phyloP scores from a whole-genome alignment of 805 yeast genomes.

The Metschnikowia aberdeeniae region DNA sequence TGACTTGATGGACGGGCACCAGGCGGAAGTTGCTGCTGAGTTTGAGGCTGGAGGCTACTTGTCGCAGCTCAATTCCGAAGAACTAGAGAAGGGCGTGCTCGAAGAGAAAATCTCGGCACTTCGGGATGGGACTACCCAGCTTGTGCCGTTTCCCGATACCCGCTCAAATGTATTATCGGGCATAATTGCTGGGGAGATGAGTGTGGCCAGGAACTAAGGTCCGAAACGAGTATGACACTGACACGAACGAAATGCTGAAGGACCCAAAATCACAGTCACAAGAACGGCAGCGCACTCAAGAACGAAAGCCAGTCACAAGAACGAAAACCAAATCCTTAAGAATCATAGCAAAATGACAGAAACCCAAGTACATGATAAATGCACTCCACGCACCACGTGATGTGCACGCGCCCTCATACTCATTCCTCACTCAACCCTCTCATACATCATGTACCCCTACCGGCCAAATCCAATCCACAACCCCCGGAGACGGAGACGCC shows the following conservation, averaged over 20 bases:
- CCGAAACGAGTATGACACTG: too few species aligned
- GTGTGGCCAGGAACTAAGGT: too few species aligned
- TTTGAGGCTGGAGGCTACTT: slow-evolving; percentile 13
- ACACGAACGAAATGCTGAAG: too few species aligned
- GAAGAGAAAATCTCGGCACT: slow-evolving; percentile 6
- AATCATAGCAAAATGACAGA: too few species aligned
- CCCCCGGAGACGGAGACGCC: slow-evolving; percentile 24
- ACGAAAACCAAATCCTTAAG: too few species aligned
- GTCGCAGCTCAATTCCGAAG: slow-evolving; percentile 4
- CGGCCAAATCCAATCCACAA: slow-evolving; percentile 7
- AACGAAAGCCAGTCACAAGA: too few species aligned
- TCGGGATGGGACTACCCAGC: slow-evolving; percentile 6
- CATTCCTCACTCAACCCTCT: not conserved
- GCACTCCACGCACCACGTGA: too few species aligned
- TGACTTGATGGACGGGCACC: slow-evolving; percentile 44
- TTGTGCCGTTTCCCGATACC: slow-evolving; percentile 10
- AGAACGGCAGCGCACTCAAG: too few species aligned
- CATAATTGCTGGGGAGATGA: slow-evolving; percentile 10
- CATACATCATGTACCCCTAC: slow-evolving; percentile 10
- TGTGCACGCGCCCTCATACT: too few species aligned
- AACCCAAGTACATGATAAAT: too few species aligned
- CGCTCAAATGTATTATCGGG: slow-evolving; percentile 9
- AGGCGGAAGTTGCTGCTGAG: slow-evolving; percentile 15
- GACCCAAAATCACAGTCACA: not conserved
- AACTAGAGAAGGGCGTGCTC: slow-evolving; percentile 9